phyloP scores from a whole-genome alignment of 306 rosid species.

The Rubus idaeus region DNA sequence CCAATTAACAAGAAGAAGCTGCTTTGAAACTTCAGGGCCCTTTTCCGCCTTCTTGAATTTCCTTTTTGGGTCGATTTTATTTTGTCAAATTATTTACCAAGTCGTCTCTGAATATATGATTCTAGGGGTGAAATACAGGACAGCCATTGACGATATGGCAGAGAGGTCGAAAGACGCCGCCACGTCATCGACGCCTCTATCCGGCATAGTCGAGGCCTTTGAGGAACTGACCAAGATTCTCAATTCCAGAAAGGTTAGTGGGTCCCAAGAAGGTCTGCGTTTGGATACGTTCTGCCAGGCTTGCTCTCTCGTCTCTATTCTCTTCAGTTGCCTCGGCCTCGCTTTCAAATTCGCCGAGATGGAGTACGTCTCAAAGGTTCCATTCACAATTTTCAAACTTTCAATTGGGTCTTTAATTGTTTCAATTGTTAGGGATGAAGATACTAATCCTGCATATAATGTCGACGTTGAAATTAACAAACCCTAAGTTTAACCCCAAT shows the following conservation, averaged over 20 bases:
- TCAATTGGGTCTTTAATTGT: neutral
- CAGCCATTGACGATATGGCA: conserved; percentile 17
- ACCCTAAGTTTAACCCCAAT: neutral
- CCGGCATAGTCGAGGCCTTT: conserved; percentile 72
- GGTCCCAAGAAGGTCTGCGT: conserved; percentile 28
- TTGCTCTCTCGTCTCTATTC: conserved; percentile 64
- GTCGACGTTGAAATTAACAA: neutral
- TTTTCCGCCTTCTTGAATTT: neutral
- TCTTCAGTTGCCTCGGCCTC: conserved; percentile 76
- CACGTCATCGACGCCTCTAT: conserved; percentile 44
- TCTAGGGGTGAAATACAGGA: neutral
- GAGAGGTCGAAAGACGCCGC: conserved; percentile 5
- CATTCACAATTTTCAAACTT: neutral
- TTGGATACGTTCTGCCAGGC: conserved; percentile 61
- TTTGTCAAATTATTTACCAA: neutral
- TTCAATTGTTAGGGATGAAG: neutral
- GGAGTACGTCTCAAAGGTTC: conserved; percentile 87
- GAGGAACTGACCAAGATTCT: conserved; percentile 45
- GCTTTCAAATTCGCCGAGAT: conserved; percentile 95
- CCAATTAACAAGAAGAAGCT: neutral
- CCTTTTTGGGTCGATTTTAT: neutral
- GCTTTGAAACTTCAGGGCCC: neutral
- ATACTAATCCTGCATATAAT: neutral
- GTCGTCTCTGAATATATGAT: neutral
- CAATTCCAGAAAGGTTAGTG: conserved; percentile 2